These are phyloP conservation scores for Alternaria gansuensis DNA, from an alignment of 2,329 filamentous ascomycete genomes.

Conservation along the genomic window DNA sequence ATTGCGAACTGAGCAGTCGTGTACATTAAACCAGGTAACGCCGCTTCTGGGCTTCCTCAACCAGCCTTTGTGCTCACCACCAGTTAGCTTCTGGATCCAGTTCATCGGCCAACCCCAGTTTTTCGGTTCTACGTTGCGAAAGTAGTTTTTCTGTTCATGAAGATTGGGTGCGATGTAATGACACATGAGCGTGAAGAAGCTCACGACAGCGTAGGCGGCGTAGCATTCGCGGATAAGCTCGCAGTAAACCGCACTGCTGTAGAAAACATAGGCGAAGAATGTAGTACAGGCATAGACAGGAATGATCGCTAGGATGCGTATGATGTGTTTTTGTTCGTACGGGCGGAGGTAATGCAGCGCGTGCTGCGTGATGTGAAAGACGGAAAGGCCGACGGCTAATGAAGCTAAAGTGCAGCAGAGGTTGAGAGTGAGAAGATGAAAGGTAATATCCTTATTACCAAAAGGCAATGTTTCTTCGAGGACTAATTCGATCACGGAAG, in stretches of 20 bases:
- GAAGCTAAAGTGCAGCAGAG: conserved; percentile 63
- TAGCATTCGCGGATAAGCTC: conserved; percentile 84
- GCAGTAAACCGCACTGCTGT: conserved; percentile 81
- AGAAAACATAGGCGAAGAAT: conserved; percentile 76
- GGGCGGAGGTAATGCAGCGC: conserved; percentile 68
- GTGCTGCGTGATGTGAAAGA: conserved; percentile 65
- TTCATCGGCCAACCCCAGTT: conserved; percentile 79
- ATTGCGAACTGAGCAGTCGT: conserved; percentile 16
- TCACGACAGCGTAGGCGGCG: conserved; percentile 86
- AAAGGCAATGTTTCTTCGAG: background rate
- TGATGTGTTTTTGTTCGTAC: conserved; percentile 73
- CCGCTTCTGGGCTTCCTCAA: conserved; percentile 81
- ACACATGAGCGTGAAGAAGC: conserved; percentile 85
- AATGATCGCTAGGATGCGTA: conserved; percentile 88
- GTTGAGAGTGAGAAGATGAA: conserved; percentile 65
- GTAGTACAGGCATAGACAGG: conserved; percentile 80
- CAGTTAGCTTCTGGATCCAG: conserved; percentile 75
- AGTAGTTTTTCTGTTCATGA: conserved; percentile 83
- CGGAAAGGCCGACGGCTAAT: conserved; percentile 61
- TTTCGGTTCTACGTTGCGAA: conserved; percentile 71
- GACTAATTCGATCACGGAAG: background rate
- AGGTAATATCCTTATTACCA: conserved; percentile 58
- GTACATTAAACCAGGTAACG: conserved; percentile 85
- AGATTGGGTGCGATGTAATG: conserved; percentile 80
- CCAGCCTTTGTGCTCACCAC: conserved; percentile 70